Evolutionary conservation across 1,284 basidiomycete species (phyloP), one percentile per base, ranked within the genome.

Genomic region (Leccinum pachyderme): DNA sequence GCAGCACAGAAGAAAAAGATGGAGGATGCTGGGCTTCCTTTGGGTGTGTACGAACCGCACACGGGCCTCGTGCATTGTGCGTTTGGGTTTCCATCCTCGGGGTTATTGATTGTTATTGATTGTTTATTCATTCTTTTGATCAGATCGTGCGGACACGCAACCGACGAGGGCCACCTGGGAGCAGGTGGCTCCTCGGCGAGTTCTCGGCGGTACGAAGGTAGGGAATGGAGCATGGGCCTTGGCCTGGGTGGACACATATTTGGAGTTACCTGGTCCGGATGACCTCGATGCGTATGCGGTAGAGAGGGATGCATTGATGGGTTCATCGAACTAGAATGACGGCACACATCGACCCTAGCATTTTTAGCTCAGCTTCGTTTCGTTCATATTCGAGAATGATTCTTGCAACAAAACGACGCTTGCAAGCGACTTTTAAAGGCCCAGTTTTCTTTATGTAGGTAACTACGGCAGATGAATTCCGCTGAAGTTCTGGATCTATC

Each of bases 221-320:
- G 89, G 89, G 2, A 84, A 86, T 59, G 82, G 81, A 0, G 89
- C 86, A 2, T 92, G 89, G 89, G 87, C 79, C 0, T 70, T 92
- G 39, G 86, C 87, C 5, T 88, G 86, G 81, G 75, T 91, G 24
- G 89, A 91, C 63, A 90, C 86, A 0, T 73, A 83, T 49, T 83
- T 91, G 79, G 82, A 88, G 54, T 59, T 77, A 1, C 63, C 68
- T 0, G 43, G 59, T n/a, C 54, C 62, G 24, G 58, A 65, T 18
- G 61, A 65, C 31, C 29, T 63, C 41, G 67, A 70, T 33, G 50
- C 57, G 15, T 43, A 39, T 22, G 53, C 45, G 32, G 13, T 12
- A 12, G 55, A 66, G 54, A 62, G 67, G 53, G 59, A 67, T n/a
- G 4, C n/a, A 7, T 53, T 65, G 53, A 55, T 57, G 52, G 52